A percentile compares a stretch with the other conserved stretches of the same genome.
phyloP scores from a whole-genome alignment of 2,329 filamentous ascomycete genomes.

The Aaosphaeria pasadenensis region DNA sequence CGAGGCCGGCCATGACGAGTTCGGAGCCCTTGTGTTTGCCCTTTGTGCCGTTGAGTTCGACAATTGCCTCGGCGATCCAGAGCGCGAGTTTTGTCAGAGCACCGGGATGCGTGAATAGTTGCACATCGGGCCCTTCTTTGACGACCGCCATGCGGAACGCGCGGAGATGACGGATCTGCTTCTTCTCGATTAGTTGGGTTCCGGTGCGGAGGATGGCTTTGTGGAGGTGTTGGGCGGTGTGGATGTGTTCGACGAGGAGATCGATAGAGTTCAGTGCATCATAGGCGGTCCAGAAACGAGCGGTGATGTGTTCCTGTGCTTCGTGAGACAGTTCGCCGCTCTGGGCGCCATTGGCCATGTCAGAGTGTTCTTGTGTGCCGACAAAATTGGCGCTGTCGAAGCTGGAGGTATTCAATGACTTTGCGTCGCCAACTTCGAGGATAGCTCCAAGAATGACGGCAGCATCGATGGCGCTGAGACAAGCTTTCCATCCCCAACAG shows the following conservation, averaged over 20 bases:
- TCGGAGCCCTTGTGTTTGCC: slow-evolving; percentile 73
- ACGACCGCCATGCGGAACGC: slow-evolving; percentile 95
- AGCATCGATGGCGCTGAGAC: slow-evolving; percentile 87
- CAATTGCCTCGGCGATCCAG: slow-evolving; percentile 90
- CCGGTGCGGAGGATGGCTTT: slow-evolving; percentile 91
- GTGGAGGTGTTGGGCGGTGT: slow-evolving; percentile 84
- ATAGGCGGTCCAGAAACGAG: slow-evolving; percentile 58
- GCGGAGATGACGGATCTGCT: slow-evolving; percentile 86
- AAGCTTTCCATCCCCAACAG: slow-evolving; percentile 97
- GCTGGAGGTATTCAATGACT: slow-evolving; percentile 27
- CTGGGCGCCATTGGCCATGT: slow-evolving; percentile 14
- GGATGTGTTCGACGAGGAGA: slow-evolving; percentile 70
- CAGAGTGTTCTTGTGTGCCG: slow-evolving; percentile 22
- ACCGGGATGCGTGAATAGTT: slow-evolving; percentile 88
- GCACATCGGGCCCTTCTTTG: slow-evolving; percentile 87
- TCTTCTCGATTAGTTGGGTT: slow-evolving; percentile 86
- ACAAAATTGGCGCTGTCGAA: slow-evolving; percentile 29
- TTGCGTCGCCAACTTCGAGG: slow-evolving; percentile 78
- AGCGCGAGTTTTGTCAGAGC: slow-evolving; percentile 90
- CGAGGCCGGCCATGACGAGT: slow-evolving; percentile 83
- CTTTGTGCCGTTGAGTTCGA: slow-evolving; percentile 75
- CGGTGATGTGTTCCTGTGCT: slow-evolving; percentile 46
- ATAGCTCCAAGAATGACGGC: slow-evolving; percentile 90
- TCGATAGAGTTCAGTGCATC: slow-evolving; percentile 59
- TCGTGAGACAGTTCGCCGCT: slow-evolving; percentile 15